Conservation (phyloP, 2,329 filamentous ascomycete genomes). For the Sarocladium strictum region DNA sequence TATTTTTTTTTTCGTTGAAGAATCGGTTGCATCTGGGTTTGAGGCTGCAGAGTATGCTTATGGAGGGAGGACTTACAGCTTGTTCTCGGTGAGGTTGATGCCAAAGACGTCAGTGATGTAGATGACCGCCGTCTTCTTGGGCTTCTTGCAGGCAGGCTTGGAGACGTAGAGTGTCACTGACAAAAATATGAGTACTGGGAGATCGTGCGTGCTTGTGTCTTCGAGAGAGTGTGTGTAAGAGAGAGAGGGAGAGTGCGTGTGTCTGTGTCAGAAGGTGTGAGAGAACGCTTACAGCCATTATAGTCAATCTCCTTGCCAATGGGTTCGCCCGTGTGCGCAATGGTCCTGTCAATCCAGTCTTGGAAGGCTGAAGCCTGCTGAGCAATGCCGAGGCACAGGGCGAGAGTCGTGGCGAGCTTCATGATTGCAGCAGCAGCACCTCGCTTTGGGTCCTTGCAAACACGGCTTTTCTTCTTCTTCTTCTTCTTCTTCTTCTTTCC, state of each 20-base stretch:
- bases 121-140: conserved; percentile 13
- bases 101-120: conserved; percentile 22
- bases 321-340: conserved; percentile 13
- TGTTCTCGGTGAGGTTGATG: conserved; percentile 16
- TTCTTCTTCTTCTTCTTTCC: background rate
- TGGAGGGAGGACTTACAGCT: conserved; percentile 5
- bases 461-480: background rate
- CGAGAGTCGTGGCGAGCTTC: background rate
- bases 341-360: conserved; percentile 4
- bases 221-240: too few relatives aligned
- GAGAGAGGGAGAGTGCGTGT: too few relatives aligned
- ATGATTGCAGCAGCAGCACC: too few relatives aligned
- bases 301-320: conserved; percentile 11
- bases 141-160: conserved; percentile 7
- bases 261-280: background rate
- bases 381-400: background rate
- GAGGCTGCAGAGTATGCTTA: background rate
- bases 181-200: background rate
- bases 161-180: conserved; percentile 13
- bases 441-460: background rate
- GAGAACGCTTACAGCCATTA: conserved; percentile 5
- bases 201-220: too few relatives aligned
- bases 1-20: too few relatives aligned
- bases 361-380: background rate
- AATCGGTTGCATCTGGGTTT: too few relatives aligned